Percentiles rank a stretch among this genome's conserved stretches.
These are phyloP conservation scores for Tuber microsphaerosporum DNA, from an alignment of 495 filamentous ascomycete species.

Conservation along the genomic window DNA sequence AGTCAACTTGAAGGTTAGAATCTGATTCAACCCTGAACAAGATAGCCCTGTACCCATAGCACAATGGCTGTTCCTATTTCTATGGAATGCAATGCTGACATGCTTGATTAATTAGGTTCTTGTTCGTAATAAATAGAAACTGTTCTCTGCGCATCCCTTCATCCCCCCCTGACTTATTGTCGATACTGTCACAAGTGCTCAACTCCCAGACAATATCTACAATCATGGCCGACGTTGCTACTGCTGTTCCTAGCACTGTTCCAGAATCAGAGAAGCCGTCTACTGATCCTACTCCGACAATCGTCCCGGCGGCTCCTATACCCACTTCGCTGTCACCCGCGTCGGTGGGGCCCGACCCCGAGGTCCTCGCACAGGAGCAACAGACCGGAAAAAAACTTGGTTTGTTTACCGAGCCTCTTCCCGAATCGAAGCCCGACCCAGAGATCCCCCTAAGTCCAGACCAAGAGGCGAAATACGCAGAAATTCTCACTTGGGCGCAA, in stretches of 20 bases:
- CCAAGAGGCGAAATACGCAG: conserved; percentile 75
- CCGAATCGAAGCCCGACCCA: conserved; percentile 50
- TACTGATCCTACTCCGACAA: not conserved
- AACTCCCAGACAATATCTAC: not conserved
- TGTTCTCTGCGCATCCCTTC: not conserved
- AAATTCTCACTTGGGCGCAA: conserved; percentile 41
- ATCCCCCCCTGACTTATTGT: not conserved
- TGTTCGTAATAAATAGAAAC: not conserved
- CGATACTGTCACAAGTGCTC: not conserved
- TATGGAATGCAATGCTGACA: not conserved
- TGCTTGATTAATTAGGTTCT: not conserved
- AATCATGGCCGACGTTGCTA: not conserved
- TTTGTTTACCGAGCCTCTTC: conserved; percentile 60
- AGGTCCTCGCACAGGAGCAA: conserved; percentile 25
- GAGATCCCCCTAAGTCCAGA: conserved; percentile 58
- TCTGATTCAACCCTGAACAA: not conserved
- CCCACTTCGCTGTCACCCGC: not conserved
- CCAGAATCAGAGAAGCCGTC: not conserved
- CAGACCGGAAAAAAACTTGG: conserved; percentile 43
- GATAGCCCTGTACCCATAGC: not conserved
- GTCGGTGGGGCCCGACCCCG: conserved; percentile 13
- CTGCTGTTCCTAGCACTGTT: not conserved
- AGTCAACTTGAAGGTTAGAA: not conserved
- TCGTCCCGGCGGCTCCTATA: not conserved
- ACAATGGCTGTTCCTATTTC: not conserved